Evolutionary conservation across 257 asterid genomes (phyloP).

Genomic region (Solanum sitiens): DNA sequence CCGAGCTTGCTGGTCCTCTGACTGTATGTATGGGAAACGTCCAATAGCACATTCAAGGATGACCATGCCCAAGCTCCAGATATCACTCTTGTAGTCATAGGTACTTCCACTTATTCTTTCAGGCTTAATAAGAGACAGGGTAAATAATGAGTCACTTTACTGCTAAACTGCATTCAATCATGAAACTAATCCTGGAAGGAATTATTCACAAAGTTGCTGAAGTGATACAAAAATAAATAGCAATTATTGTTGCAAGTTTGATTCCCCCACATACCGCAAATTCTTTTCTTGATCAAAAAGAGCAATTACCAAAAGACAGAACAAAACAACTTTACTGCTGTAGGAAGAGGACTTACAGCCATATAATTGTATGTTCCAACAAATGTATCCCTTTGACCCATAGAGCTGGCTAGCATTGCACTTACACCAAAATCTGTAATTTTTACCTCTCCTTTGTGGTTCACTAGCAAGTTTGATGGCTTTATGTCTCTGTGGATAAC

Average conservation of each 20-base stretch:
- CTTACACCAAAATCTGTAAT: conserved; percentile 98
- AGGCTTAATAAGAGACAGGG: conserved; percentile 43
- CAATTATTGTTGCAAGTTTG: not conserved
- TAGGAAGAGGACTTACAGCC: conserved; percentile 58
- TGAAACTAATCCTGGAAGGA: not conserved
- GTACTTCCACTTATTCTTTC: conserved; percentile 94
- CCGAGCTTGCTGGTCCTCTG: conserved; percentile 80
- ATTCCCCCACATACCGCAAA: not conserved
- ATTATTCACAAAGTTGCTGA: not conserved
- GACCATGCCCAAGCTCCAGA: conserved; percentile 74
- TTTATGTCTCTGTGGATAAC: conserved; percentile 92
- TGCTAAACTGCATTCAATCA: not conserved
- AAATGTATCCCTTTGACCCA: conserved; percentile 93
- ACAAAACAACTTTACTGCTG: not conserved
- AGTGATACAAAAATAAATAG: not conserved
- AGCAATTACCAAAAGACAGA: not conserved
- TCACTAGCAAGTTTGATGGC: conserved; percentile 73
- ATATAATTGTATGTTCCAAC: conserved; percentile 96
- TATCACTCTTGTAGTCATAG: conserved; percentile 59
- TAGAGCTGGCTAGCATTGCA: conserved; percentile 88
- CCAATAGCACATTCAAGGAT: conserved; percentile 97
- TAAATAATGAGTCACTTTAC: not conserved
- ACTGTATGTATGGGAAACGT: conserved; percentile 89
- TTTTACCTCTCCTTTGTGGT: conserved; percentile 90
- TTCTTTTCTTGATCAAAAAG: not conserved